These are phyloP conservation scores for Colletotrichum chrysophilum DNA, from an alignment of 2,329 filamentous ascomycete species.

Conservation along the genomic window DNA sequence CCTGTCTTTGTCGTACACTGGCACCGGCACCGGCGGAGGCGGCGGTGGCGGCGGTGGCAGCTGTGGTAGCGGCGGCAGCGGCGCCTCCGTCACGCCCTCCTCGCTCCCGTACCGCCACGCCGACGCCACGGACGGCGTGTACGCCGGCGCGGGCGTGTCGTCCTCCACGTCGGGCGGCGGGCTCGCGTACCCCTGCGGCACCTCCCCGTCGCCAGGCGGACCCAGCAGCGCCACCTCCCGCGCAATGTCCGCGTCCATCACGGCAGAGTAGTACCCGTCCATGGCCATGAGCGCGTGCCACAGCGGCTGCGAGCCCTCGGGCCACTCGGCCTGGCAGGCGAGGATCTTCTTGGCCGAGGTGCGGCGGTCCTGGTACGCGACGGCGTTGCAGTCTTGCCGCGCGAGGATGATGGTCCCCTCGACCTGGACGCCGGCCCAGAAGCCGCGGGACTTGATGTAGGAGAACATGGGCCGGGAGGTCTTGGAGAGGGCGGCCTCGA, in stretches of 20 bases:
- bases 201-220: constrained; percentile 23
- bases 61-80: not conserved
- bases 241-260: constrained; percentile 30
- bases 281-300: constrained; percentile 44
- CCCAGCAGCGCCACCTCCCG: constrained; percentile 29
- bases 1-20: constrained; percentile 13
- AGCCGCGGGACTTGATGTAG: constrained; percentile 81
- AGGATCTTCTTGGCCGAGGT: constrained; percentile 42
- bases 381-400: constrained; percentile 77
- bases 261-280: constrained; percentile 31
- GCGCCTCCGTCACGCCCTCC: constrained; percentile 12
- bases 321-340: constrained; percentile 43
- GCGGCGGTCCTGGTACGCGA: constrained; percentile 71
- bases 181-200: constrained; percentile 10
- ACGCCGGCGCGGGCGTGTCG: not conserved
- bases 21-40: not conserved
- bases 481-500: constrained; percentile 43
- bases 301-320: constrained; percentile 40
- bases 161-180: not conserved
- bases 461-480: constrained; percentile 71
- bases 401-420: constrained; percentile 82
- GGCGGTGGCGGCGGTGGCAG: not conserved
- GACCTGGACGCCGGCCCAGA: constrained; percentile 81
- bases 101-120: not conserved
- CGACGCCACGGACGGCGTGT: not conserved